Conservation (phyloP, 2,329 filamentous ascomycete genomes). For the Pyrenophora tritici-repentis region DNA sequence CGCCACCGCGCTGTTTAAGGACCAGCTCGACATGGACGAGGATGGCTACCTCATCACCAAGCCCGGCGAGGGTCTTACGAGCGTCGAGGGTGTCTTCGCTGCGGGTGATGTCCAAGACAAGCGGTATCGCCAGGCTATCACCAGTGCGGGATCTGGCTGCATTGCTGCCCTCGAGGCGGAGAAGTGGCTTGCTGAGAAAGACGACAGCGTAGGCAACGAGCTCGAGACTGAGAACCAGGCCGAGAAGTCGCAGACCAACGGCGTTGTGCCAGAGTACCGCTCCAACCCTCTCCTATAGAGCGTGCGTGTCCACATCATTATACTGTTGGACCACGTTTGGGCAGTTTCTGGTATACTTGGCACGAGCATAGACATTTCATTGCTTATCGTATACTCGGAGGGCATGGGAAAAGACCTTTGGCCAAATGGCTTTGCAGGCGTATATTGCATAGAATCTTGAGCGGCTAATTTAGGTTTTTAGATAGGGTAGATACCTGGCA, state of each 20-base stretch:
- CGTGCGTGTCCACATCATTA: neutral
- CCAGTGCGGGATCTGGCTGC: conserved; percentile 92
- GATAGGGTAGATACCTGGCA: conserved; percentile 13
- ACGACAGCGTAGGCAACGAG: conserved; percentile 58
- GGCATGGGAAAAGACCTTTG: neutral
- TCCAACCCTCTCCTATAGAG: conserved; percentile 65
- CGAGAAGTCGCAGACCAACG: conserved; percentile 57
- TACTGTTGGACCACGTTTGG: conserved; percentile 4
- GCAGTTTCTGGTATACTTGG: conserved; percentile 11
- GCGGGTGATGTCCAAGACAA: conserved; percentile 99
- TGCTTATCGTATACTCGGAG: conserved; percentile 11
- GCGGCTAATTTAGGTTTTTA: conserved; percentile 12
- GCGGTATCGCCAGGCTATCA: conserved; percentile 96
- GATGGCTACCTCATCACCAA: conserved; percentile 91
- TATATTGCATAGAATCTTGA: conserved; percentile 31
- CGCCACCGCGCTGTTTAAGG: conserved; percentile 87
- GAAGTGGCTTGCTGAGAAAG: conserved; percentile 82
- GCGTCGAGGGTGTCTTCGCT: conserved; percentile 88
- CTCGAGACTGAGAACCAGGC: conserved; percentile 56
- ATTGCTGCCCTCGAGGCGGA: conserved; percentile 95
- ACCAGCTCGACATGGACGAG: conserved; percentile 81
- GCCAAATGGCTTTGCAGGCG: conserved; percentile 1
- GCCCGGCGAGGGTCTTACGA: conserved; percentile 87
- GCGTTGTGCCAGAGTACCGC: conserved; percentile 64
- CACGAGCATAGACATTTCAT: conserved; percentile 19